Evolutionary conservation across 1,284 basidiomycete genomes (phyloP).

Genomic region (Sutorius eximius): DNA sequence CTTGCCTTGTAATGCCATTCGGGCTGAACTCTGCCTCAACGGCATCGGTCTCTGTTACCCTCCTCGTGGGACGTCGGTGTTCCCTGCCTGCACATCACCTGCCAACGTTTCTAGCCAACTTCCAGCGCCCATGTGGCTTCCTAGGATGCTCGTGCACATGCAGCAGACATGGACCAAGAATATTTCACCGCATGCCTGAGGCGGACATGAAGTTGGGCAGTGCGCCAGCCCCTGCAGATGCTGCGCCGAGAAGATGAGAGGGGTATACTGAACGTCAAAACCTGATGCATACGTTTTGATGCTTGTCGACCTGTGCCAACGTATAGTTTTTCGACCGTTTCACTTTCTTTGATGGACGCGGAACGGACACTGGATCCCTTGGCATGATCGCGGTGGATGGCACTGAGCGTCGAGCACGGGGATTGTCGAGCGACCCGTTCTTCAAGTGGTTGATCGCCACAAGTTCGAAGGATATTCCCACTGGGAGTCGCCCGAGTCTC

Average conservation of each 20-base stretch:
- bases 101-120: slow-evolving; percentile 3
- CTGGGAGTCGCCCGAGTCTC: too few species aligned
- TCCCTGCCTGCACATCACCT: not conserved
- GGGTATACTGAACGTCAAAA: not conserved
- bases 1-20: slow-evolving; percentile 7
- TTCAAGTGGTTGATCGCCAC: not conserved
- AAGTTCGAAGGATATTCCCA: not conserved
- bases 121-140: not conserved
- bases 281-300: not conserved
- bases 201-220: not conserved
- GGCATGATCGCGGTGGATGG: slow-evolving; percentile 1
- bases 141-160: not conserved
- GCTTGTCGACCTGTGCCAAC: not conserved
- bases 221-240: not conserved
- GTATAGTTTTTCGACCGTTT: not conserved
- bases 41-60: not conserved
- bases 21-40: slow-evolving; percentile 12
- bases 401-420: not conserved
- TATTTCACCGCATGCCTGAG: not conserved
- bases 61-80: not conserved
- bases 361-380: not conserved
- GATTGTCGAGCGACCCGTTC: not conserved
- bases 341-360: slow-evolving; percentile 6
- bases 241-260: not conserved
- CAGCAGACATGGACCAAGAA: not conserved